These are phyloP conservation scores for Phytophthora vignae DNA, from an alignment of 352 stramenopile species.

Conservation along the genomic window DNA sequence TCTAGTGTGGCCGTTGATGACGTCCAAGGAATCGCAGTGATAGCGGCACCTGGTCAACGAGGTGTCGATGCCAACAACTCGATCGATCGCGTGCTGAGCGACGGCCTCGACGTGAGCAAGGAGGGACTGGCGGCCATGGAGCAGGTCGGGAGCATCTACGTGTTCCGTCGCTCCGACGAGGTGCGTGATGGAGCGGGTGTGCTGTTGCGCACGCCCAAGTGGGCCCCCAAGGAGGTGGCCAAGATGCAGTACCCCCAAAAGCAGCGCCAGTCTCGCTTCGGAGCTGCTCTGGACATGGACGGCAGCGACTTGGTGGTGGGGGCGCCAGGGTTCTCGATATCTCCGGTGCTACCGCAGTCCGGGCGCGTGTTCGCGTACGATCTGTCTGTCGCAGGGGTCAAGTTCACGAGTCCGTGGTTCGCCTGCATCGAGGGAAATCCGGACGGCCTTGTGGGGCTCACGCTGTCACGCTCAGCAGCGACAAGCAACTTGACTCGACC, in stretches of 20 bases:
- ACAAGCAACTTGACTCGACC: conserved; percentile 52
- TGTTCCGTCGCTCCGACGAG: conserved; percentile 71
- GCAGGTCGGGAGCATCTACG: conserved; percentile 69
- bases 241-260: conserved; percentile 87
- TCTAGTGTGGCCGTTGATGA: conserved; percentile 89
- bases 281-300: conserved; percentile 61
- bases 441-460: conserved; percentile 67
- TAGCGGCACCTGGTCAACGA: conserved; percentile 80
- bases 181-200: conserved; percentile 75
- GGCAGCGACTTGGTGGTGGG: conserved; percentile 66
- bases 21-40: conserved; percentile 75
- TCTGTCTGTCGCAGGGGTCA: conserved; percentile 54
- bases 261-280: conserved; percentile 61
- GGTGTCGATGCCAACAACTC: conserved; percentile 89
- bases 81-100: conserved; percentile 43
- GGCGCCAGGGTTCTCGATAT: conserved; percentile 63
- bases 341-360: conserved; percentile 40
- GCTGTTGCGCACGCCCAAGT: conserved; percentile 67
- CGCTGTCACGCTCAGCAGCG: conserved; percentile 46
- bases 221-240: conserved; percentile 70
- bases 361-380: conserved; percentile 81
- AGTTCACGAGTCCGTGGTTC: conserved; percentile 70
- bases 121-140: conserved; percentile 43
- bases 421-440: conserved; percentile 68
- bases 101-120: conserved; percentile 29